A percentile compares a stretch with the other conserved stretches of the same genome.
Evolutionary conservation across 352 stramenopile species (phyloP).

Genomic region (Phytophthora idaei): DNA sequence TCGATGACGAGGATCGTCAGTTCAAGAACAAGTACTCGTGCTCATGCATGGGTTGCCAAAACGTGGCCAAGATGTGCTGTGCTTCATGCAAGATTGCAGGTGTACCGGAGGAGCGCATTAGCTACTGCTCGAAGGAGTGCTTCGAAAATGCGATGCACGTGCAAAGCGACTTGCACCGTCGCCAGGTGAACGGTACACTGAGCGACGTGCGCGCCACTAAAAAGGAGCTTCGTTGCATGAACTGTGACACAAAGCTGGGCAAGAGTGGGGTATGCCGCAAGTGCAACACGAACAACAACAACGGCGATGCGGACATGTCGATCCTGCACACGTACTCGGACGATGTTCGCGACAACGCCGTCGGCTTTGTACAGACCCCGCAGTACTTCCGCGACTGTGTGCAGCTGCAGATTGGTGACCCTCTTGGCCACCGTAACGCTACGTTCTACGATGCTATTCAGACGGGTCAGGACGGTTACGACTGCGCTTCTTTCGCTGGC

Average conservation of each 20-base stretch:
- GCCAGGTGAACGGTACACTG: conserved; percentile 82
- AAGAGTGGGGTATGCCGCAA: conserved; percentile 80
- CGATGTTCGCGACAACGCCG: conserved; percentile 78
- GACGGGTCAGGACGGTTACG: conserved; percentile 84
- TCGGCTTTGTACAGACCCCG: conserved; percentile 82
- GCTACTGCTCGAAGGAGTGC: conserved; percentile 88
- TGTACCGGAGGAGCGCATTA: conserved; percentile 85
- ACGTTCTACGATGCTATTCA: conserved; percentile 89
- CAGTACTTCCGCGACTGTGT: conserved; percentile 89
- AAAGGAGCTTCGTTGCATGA: conserved; percentile 78
- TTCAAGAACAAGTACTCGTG: conserved; percentile 83
- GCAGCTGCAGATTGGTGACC: conserved; percentile 84
- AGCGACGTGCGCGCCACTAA: conserved; percentile 75
- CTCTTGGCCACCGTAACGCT: conserved; percentile 77
- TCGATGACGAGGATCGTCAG: conserved; percentile 82
- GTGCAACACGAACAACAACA: conserved; percentile 71
- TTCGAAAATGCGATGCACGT: conserved; percentile 88
- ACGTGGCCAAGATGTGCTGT: conserved; percentile 86
- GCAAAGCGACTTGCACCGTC: conserved; percentile 75
- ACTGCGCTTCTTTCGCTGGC: conserved; percentile 79
- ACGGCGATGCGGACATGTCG: conserved; percentile 51
- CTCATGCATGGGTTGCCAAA: conserved; percentile 74
- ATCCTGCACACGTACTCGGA: conserved; percentile 83
- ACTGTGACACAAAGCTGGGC: conserved; percentile 73
- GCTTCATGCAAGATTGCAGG: conserved; percentile 85